Evolutionary conservation across 202 grass and related monocot genomes (phyloP).

Genomic region (Musa balbisiana): DNA sequence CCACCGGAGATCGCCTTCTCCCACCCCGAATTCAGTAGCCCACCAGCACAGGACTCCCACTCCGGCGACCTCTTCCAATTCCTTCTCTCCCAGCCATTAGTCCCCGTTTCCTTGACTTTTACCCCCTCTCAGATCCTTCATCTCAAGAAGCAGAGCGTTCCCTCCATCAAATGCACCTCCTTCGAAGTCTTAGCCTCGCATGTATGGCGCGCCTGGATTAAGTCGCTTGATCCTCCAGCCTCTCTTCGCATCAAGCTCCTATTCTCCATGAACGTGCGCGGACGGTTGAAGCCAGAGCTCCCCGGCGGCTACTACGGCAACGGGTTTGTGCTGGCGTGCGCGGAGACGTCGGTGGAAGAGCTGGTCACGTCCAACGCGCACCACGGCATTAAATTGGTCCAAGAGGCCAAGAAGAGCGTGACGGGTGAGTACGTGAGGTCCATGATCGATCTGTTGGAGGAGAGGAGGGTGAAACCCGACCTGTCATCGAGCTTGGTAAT

Average conservation of each 20-base stretch:
- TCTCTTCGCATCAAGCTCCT: slow-evolving; percentile 72
- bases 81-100: slow-evolving; percentile 41
- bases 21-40: slow-evolving; percentile 55
- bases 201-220: slow-evolving; percentile 83
- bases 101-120: slow-evolving; percentile 64
- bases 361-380: slow-evolving; percentile 19
- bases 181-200: slow-evolving; percentile 79
- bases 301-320: slow-evolving; percentile 77
- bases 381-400: slow-evolving; percentile 48
- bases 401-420: slow-evolving; percentile 58
- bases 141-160: slow-evolving; percentile 48
- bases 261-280: slow-evolving; percentile 67
- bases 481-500: slow-evolving; percentile 72
- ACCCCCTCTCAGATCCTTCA: slow-evolving; percentile 47
- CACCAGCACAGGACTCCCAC: background rate
- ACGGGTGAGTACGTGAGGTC: slow-evolving; percentile 56
- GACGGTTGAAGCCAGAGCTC: slow-evolving; percentile 48
- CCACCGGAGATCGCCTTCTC: slow-evolving; percentile 56
- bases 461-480: slow-evolving; percentile 45
- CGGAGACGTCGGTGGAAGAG: slow-evolving; percentile 47
- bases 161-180: slow-evolving; percentile 72
- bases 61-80: slow-evolving; percentile 26
- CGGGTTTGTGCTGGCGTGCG: slow-evolving; percentile 82
- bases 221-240: slow-evolving; percentile 43
- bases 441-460: slow-evolving; percentile 72